A percentile compares a stretch with the other conserved stretches of the same genome.
Evolutionary conservation across 2,329 filamentous ascomycete species (phyloP).

Genomic region (Ascocoryne sarcoides): DNA sequence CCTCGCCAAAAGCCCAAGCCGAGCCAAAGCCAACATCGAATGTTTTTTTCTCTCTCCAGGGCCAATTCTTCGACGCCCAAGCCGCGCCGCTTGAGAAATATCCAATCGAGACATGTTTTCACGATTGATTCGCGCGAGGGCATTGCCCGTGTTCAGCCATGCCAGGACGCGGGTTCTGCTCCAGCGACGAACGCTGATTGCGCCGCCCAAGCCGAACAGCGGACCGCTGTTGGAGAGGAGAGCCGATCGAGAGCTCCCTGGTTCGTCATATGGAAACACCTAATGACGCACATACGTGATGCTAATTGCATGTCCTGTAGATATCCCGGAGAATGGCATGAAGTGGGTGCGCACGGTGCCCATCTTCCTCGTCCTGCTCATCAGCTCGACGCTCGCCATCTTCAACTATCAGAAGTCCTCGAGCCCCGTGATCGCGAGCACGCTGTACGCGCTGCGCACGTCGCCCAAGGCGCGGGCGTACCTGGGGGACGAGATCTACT

Average conservation of each 20-base stretch:
- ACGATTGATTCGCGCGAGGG: constrained; percentile 22
- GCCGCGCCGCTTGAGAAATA: not conserved
- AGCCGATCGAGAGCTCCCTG: constrained; percentile 57
- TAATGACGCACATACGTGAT: not conserved
- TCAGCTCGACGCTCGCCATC: constrained; percentile 68
- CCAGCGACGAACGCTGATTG: constrained; percentile 39
- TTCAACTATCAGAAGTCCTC: constrained; percentile 99
- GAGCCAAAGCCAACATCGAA: constrained; percentile 9
- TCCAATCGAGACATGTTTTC: constrained; percentile 21
- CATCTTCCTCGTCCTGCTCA: constrained; percentile 67
- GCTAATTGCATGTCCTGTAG: constrained; percentile 8
- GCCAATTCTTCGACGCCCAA: constrained; percentile 1
- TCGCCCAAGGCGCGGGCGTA: constrained; percentile 63
- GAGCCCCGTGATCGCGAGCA: constrained; percentile 77
- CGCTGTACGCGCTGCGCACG: constrained; percentile 85
- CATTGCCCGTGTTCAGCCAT: constrained; percentile 10
- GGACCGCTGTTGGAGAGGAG: constrained; percentile 57
- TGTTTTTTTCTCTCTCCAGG: constrained; percentile 1
- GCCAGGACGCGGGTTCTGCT: constrained; percentile 5
- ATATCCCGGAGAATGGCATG: constrained; percentile 26
- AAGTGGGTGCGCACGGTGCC: constrained; percentile 68
- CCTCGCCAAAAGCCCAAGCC: constrained; percentile 13
- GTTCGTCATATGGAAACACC: too few relatives aligned
- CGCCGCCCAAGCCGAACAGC: constrained; percentile 49
- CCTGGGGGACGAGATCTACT: constrained; percentile 83